Conservation (phyloP, 306 rosid species). For the Rubus parviflorus region DNA sequence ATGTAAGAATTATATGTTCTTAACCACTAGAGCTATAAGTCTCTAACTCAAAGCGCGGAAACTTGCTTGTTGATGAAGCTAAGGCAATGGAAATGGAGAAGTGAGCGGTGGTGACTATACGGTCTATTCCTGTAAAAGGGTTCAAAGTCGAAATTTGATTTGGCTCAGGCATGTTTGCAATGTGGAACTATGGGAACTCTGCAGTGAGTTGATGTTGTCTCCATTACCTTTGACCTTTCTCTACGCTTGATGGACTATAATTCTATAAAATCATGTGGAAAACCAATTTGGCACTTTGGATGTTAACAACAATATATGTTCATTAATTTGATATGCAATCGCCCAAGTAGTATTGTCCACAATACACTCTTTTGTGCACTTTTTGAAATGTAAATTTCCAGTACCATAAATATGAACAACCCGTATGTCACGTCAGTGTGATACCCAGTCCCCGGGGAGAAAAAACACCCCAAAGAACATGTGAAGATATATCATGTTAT, state of each 20-base stretch:
- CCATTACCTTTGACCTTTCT: too few relatives aligned
- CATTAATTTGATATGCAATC: not conserved
- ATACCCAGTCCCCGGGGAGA: not conserved
- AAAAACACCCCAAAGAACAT: constrained; percentile 1
- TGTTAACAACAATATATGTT: not conserved
- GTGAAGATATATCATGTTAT: constrained; percentile 17
- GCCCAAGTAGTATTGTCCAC: not conserved
- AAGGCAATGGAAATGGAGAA: not conserved
- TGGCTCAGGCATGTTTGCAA: not conserved
- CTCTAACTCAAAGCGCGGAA: not conserved
- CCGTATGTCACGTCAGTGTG: not conserved
- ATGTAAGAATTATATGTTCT: not conserved
- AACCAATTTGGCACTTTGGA: not conserved
- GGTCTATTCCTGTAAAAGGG: not conserved
- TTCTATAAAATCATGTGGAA: not conserved
- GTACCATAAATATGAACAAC: constrained; percentile 19
- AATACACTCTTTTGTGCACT: not conserved
- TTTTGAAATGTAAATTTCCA: constrained; percentile 2
- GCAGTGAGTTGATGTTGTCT: not conserved
- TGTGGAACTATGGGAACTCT: not conserved
- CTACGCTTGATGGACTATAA: not conserved
- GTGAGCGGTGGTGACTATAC: too few relatives aligned
- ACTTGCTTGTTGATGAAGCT: not conserved
- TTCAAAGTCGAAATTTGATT: not conserved
- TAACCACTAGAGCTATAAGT: not conserved